Evolutionary conservation across 139 green algal genomes (phyloP).

Genomic region (Picochlorum sp.): DNA sequence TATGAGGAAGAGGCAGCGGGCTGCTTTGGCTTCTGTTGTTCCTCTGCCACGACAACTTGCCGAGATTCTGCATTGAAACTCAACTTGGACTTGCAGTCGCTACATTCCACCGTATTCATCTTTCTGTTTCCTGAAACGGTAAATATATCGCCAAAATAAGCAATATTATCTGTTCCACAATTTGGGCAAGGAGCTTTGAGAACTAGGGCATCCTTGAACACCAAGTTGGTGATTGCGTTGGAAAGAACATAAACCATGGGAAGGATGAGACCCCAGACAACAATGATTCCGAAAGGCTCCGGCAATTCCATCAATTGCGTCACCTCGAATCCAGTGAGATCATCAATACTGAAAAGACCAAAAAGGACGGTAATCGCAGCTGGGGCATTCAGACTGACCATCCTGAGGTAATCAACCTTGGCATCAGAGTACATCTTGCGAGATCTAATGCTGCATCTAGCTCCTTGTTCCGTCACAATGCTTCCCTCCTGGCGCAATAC

Average conservation of each 20-base stretch:
- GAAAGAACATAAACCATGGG: constrained; percentile 63
- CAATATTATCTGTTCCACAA: constrained; percentile 54
- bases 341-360: constrained; percentile 66
- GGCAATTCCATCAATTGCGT: constrained; percentile 70
- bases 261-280: constrained; percentile 76
- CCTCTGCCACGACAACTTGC: constrained; percentile 31
- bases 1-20: too few species aligned
- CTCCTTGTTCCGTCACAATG: constrained; percentile 37
- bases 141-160: constrained; percentile 82
- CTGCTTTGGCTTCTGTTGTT: not conserved
- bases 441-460: constrained; percentile 63
- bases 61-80: constrained; percentile 56
- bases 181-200: constrained; percentile 70
- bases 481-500: not conserved
- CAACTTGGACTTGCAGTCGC: constrained; percentile 56
- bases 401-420: constrained; percentile 64
- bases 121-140: constrained; percentile 55
- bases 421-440: constrained; percentile 66
- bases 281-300: constrained; percentile 60
- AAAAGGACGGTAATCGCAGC: constrained; percentile 54
- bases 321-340: constrained; percentile 74
- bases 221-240: constrained; percentile 64
- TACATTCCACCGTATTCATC: constrained; percentile 52
- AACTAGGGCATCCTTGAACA: constrained; percentile 70
- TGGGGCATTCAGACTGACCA: constrained; percentile 77